Conservation (phyloP, 2,329 filamentous ascomycete species). For the Gnomoniopsis sp. region DNA sequence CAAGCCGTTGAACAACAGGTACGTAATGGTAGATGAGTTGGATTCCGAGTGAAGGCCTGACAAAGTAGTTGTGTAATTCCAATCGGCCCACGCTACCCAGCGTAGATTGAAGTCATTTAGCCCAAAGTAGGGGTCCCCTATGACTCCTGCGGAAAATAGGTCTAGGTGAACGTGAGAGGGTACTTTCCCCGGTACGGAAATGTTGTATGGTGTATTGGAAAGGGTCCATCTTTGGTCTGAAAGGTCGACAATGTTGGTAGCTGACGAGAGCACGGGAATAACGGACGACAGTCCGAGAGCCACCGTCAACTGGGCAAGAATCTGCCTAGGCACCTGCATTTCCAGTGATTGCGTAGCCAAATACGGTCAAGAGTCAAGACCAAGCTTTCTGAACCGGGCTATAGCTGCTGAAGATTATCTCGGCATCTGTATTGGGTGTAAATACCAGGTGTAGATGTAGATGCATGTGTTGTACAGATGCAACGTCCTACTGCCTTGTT, state of each 20-base stretch:
- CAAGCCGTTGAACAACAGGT: conserved; percentile 59
- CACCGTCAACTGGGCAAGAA: too few species aligned
- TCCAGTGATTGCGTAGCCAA: too few species aligned
- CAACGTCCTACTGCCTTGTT: too few species aligned
- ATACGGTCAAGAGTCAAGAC: too few species aligned
- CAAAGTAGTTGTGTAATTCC: conserved; percentile 57
- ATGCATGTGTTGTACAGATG: too few species aligned
- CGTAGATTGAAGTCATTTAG: conserved; percentile 58
- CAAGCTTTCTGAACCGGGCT: too few species aligned
- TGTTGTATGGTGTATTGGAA: conserved; percentile 41
- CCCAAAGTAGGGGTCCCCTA: conserved; percentile 47
- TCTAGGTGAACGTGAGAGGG: conserved; percentile 60
- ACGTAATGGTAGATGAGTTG: conserved; percentile 37
- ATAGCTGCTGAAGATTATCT: too few species aligned
- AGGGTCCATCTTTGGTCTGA: conserved; percentile 41
- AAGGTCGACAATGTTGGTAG: conserved; percentile 35
- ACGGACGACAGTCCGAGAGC: too few species aligned
- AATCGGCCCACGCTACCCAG: conserved; percentile 57
- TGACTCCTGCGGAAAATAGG: conserved; percentile 48
- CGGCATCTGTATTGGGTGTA: too few species aligned
- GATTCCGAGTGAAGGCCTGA: conserved; percentile 26
- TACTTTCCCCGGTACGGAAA: conserved; percentile 50
- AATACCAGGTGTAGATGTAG: too few species aligned
- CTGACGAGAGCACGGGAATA: too few species aligned
- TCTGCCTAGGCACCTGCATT: too few species aligned